These are phyloP conservation scores for Westerdykella sp. DNA, from an alignment of 2,329 filamentous ascomycete species.

Conservation along the genomic window DNA sequence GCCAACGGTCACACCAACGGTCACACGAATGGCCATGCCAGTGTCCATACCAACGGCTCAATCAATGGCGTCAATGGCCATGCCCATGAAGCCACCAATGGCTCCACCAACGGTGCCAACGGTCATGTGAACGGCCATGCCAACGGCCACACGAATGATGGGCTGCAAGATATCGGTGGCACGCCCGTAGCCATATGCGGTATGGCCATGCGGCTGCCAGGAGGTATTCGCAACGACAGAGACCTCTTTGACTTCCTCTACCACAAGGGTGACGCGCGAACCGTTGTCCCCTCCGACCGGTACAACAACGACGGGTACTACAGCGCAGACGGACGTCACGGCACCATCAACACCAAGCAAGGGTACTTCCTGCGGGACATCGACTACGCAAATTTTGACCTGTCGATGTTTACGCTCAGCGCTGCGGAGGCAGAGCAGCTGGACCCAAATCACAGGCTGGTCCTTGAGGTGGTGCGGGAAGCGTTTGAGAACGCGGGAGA, in stretches of 20 bases:
- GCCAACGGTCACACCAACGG: no score
- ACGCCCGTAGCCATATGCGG: constrained; percentile 20
- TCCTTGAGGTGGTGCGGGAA: constrained; percentile 28
- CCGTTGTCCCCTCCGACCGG: constrained; percentile 10
- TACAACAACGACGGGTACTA: constrained; percentile 1
- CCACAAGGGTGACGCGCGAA: neutral
- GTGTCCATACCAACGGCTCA: no score
- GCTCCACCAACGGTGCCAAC: no score
- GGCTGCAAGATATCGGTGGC: no score
- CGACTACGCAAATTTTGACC: constrained; percentile 22
- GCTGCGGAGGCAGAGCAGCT: constrained; percentile 21
- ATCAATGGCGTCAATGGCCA: no score
- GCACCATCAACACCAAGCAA: constrained; percentile 9
- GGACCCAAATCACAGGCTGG: constrained; percentile 31
- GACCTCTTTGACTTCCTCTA: constrained; percentile 31
- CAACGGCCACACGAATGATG: no score
- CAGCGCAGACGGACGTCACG: constrained; percentile 12
- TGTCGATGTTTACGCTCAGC: constrained; percentile 26
- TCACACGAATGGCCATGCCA: no score
- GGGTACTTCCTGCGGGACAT: constrained; percentile 18
- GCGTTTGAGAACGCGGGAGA: constrained; percentile 33
- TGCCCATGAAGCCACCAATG: no score
- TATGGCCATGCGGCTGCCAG: constrained; percentile 19
- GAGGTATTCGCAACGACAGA: constrained; percentile 6
- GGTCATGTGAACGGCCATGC: no score